Evolutionary conservation across 1,284 basidiomycete genomes (phyloP), one percentile per base, ranked within the genome.

Genomic region (Kalmanozyma brasiliensis): DNA sequence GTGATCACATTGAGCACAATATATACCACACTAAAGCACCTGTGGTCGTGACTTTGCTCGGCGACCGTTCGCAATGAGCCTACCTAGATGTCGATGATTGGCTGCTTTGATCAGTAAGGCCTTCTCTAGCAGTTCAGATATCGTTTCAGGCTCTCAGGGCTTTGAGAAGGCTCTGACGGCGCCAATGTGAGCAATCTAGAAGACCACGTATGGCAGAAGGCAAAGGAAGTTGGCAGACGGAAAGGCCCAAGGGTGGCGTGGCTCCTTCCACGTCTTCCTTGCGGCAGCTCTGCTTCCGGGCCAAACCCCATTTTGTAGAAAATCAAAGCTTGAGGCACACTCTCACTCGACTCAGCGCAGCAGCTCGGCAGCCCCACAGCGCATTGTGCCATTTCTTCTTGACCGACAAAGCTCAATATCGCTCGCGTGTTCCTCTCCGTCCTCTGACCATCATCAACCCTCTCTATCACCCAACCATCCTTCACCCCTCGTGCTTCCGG

Each of bases 181-280:
- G n/a, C n/a, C n/a, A n/a, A n/a, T n/a, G n/a, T n/a, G n/a, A n/a
- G n/a, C n/a, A n/a, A n/a, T n/a, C n/a, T n/a, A n/a, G n/a, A n/a
- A n/a, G n/a, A n/a, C n/a, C n/a, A n/a, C n/a, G n/a, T n/a, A n/a
- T 32, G 33, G 26, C 33, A 47, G 59, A 62, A 62, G 47, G 24
- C 37, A 36, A 55, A 41, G 52, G 60, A 62, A 62, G 60, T 37
- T 35, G 48, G 43, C 30, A 30, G 59, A 55, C 51, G 36, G 43
- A 44, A 22, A 46, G 14, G 7, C 16, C n/a, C 10, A 8, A 26
- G 29, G 10, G 37, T 33, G 48, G 48, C 41, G 40, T 22, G 14
- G 34, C 36, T 41, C 42, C 32, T 51, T 51, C 37, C 52, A 49
- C 49, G 57, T 60, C 57, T 46, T 16, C 4, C 22, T 17, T 33